A percentile compares a stretch with the other conserved stretches of the same genome.
phyloP scores from a whole-genome alignment of 2,329 filamentous ascomycete genomes.

The Apiospora aurea region DNA sequence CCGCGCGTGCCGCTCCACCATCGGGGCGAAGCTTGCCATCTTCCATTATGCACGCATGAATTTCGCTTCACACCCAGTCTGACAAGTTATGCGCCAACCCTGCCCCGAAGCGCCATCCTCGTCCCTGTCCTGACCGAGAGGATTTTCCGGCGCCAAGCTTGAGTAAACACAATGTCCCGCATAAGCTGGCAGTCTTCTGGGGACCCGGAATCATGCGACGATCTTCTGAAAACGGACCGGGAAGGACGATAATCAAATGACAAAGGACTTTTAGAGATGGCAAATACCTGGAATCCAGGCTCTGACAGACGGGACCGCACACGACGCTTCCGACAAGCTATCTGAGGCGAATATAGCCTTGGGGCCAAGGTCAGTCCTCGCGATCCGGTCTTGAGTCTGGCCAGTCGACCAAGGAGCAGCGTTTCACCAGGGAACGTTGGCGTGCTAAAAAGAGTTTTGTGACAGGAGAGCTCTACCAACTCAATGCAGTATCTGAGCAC shows the following conservation, averaged over 20 bases:
- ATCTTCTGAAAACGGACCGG: neutral
- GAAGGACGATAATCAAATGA: constrained; percentile 1
- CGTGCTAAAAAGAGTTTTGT: neutral
- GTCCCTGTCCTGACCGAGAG: neutral
- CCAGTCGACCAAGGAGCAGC: neutral
- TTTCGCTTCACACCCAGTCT: constrained; percentile 17
- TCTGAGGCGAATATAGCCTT: constrained; percentile 14
- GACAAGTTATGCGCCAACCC: constrained; percentile 16
- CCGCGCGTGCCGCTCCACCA: constrained; percentile 19
- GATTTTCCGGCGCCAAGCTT: neutral
- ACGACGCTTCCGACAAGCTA: constrained; percentile 8
- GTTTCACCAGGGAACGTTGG: constrained; percentile 4
- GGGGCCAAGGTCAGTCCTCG: constrained; percentile 6
- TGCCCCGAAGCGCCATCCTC: constrained; percentile 16
- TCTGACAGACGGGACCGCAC: constrained; percentile 9
- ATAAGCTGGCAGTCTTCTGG: neutral
- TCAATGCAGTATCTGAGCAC: constrained; percentile 3
- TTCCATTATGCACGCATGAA: constrained; percentile 7
- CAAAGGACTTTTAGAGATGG: neutral
- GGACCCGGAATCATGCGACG: constrained; percentile 5
- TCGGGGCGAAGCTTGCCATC: constrained; percentile 13
- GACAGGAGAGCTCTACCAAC: neutral
- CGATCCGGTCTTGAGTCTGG: constrained; percentile 17
- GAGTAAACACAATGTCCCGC: neutral
- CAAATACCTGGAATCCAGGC: constrained; percentile 7